phyloP scores from a whole-genome alignment of 441 rosid species.

The Melastoma candidum region DNA sequence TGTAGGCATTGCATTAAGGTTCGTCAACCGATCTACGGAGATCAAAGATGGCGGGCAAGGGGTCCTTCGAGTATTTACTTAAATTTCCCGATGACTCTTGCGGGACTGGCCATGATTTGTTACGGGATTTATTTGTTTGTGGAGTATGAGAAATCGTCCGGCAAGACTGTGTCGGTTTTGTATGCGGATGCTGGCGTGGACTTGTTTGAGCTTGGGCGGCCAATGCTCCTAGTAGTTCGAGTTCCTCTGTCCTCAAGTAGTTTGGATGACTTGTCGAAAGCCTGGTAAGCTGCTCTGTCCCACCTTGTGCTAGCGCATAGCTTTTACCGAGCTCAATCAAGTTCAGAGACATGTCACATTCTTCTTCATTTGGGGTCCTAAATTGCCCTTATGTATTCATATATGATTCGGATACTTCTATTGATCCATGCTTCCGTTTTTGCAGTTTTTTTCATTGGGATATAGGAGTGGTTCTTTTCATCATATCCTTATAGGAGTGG shows the following conservation, averaged over 20 bases:
- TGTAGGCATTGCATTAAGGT: constrained; percentile 6
- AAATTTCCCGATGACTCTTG: constrained; percentile 68
- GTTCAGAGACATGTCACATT: too few species aligned
- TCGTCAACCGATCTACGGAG: not conserved
- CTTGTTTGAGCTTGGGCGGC: constrained; percentile 66
- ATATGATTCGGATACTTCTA: too few species aligned
- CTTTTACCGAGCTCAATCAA: too few species aligned
- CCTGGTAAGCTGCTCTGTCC: constrained; percentile 42
- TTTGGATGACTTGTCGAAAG: constrained; percentile 59
- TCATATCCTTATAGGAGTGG: constrained; percentile 80
- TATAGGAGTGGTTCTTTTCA: constrained; percentile 33
- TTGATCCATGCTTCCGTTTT: too few species aligned
- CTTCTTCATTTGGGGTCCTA: too few species aligned
- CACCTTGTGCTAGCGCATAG: too few species aligned
- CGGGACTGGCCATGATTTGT: constrained; percentile 90
- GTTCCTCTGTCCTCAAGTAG: constrained; percentile 43
- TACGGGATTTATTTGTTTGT: constrained; percentile 95
- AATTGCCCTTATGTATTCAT: too few species aligned
- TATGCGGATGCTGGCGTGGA: constrained; percentile 8
- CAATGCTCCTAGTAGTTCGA: constrained; percentile 51
- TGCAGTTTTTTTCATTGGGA: too few species aligned
- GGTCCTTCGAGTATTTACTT: constrained; percentile 70
- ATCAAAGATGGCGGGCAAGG: constrained; percentile 62
- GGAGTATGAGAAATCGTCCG: constrained; percentile 46
- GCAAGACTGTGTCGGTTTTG: not conserved